Conservation (phyloP, 2,329 filamentous ascomycete species). For the Fusarium armeniacum region DNA sequence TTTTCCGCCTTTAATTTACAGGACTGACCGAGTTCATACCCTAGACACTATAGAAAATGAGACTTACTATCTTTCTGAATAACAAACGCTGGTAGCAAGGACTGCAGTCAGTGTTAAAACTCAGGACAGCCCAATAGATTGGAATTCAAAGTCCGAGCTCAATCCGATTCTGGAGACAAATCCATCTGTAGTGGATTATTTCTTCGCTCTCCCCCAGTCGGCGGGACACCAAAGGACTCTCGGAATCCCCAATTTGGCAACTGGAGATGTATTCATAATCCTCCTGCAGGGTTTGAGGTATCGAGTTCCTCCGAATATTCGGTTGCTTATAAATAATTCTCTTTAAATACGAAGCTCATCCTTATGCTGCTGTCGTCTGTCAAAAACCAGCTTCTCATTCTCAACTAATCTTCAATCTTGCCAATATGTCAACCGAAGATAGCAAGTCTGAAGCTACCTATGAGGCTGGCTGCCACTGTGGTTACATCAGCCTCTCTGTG, state of each 20-base stretch:
- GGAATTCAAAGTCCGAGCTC: neutral
- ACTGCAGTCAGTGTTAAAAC: neutral
- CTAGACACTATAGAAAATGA: too few species aligned
- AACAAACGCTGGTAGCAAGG: neutral
- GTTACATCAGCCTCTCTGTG: constrained; percentile 63
- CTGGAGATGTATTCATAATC: constrained; percentile 19
- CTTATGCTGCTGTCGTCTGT: neutral
- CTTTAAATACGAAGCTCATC: neutral
- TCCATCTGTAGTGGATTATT: neutral
- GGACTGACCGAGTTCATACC: too few species aligned
- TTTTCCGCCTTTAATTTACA: neutral
- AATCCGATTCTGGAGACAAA: neutral
- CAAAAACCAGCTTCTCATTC: too few species aligned
- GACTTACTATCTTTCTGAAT: too few species aligned
- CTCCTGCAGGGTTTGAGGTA: neutral
- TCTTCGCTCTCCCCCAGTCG: neutral
- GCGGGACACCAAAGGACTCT: constrained; percentile 8
- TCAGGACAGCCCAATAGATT: neutral
- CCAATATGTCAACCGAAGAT: constrained; percentile 33
- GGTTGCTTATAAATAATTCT: neutral
- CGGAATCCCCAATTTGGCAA: constrained; percentile 34
- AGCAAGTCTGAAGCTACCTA: constrained; percentile 57
- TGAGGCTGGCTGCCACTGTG: constrained; percentile 67
- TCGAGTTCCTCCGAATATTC: constrained; percentile 9
- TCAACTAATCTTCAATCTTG: neutral